Percentiles rank a stretch among this genome's conserved stretches.
phyloP scores from a whole-genome alignment of 305 asterid genomes.

The Solanum chacoense region DNA sequence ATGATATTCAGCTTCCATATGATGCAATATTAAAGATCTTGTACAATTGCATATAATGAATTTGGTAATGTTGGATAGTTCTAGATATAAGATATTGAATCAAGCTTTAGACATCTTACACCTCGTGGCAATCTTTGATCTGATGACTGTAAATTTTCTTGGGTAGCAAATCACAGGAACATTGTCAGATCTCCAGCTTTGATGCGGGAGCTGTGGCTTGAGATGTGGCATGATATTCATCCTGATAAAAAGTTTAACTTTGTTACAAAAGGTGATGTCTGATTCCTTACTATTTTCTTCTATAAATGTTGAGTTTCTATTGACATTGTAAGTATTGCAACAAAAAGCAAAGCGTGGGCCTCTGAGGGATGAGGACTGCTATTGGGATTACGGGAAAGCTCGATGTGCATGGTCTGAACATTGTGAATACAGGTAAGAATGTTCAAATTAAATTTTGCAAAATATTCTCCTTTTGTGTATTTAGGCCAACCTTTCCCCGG shows the following conservation, averaged over 20 bases:
- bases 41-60: neutral
- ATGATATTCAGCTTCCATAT: neutral
- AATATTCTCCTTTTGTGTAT: neutral
- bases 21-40: neutral
- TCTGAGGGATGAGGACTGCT: conserved; percentile 94
- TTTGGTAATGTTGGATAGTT: neutral
- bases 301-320: neutral
- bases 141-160: conserved; percentile 7
- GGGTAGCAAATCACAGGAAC: conserved; percentile 91
- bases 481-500: neutral
- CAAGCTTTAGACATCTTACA: neutral
- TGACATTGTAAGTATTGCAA: conserved; percentile 1
- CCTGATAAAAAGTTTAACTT: conserved; percentile 73
- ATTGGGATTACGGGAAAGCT: conserved; percentile 99
- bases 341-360: conserved; percentile 86
- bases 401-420: conserved; percentile 95
- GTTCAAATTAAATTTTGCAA: neutral
- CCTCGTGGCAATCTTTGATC: neutral
- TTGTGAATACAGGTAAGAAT: conserved; percentile 82
- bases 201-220: conserved; percentile 99
- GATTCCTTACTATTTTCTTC: conserved; percentile 7
- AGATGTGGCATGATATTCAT: conserved; percentile 96
- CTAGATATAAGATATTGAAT: neutral
- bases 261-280: conserved; percentile 73
- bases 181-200: conserved; percentile 79